phyloP scores from a whole-genome alignment of 2,329 filamentous ascomycete genomes.

The Sporothrix curviconia region DNA sequence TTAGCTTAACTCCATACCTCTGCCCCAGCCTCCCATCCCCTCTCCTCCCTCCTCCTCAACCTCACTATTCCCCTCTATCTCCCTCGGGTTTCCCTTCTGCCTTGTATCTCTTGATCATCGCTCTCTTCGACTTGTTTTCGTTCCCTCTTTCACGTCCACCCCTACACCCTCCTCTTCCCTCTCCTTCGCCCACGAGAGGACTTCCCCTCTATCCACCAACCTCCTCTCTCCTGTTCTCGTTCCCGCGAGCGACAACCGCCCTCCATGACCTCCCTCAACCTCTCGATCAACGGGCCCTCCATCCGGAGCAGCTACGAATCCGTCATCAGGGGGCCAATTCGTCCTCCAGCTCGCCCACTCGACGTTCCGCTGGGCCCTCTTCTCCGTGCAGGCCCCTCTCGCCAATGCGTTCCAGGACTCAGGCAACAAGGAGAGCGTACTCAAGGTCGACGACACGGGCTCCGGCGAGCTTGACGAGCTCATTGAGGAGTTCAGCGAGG shows the following conservation, averaged over 20 bases:
- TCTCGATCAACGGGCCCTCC: conserved; percentile 71
- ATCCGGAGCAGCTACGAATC: conserved; percentile 74
- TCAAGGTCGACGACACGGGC: conserved; percentile 90
- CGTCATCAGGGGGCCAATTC: conserved; percentile 46
- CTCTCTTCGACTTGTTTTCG: conserved; percentile 1
- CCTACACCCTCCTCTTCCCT: neutral
- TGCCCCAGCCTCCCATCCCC: conserved; percentile 1
- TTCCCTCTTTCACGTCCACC: neutral
- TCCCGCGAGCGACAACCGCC: conserved; percentile 1
- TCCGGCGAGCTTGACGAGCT: conserved; percentile 81
- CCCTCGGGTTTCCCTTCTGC: neutral
- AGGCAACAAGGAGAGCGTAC: conserved; percentile 80
- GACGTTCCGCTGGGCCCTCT: conserved; percentile 90
- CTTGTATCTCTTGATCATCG: neutral
- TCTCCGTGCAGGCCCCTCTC: conserved; percentile 85
- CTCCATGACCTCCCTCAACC: conserved; percentile 74
- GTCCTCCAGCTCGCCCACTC: conserved; percentile 63
- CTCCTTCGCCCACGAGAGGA: neutral
- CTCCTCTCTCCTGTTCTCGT: neutral
- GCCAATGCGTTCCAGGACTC: conserved; percentile 88
- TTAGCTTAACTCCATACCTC: conserved; percentile 5
- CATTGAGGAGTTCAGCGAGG: conserved; percentile 93
- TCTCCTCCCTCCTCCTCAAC: neutral
- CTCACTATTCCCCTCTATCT: neutral
- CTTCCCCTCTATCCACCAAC: neutral